Base-by-base conservation (phyloP, 441 rosid genomes). In the Jatropha podagrica region DNA sequence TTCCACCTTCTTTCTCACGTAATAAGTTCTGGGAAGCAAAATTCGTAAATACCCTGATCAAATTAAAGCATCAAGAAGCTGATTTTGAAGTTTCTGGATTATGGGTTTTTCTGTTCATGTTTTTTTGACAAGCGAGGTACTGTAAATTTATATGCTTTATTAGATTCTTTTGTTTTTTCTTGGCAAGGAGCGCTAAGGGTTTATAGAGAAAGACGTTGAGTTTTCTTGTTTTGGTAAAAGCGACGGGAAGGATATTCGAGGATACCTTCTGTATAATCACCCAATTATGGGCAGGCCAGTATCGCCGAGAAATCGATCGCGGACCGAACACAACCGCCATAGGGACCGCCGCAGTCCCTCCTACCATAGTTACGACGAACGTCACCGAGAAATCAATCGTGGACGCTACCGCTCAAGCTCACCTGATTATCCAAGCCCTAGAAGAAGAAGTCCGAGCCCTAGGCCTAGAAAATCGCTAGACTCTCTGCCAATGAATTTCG, bases 401-500 rank as follows among this genome's bases (percentile, higher is more conserved):
- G 78, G 77, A 10, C 80, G 76, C 26, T 76, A 65, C 46, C 89
- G 75, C 9, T 84, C 91, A 6, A 69, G 76, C n/a, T 84, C 86
- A 5, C 81, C 83, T 0, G 86, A 48, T 17, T 60, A 61, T 12
- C 69, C 52, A 23, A 82, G 76, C 81, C 79, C 83, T 79, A 44
- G 85, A 76, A 75, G 79, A 42, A 65, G 78, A 69, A 75, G 78
- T 26, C 80, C 78, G 1, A 73, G 86, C 67, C 83, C 84, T n/a
- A 49, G 60, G 68, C 52, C 37, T 52, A 67, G 73, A 66, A 69
- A 76, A 81, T 66, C 75, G 84, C 80, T 85, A 78, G 80, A 87
- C 54, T 81, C 88, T 55, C 86, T 89, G 49, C 97, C 97, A 2
- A 90, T 78, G 74, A 80, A 76, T 49, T 93, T 93, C 60, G 92